A percentile compares a stretch with the other conserved stretches of the same genome.
Evolutionary conservation across 345 rosid genomes (phyloP).

Genomic region (thale cress (Arabidopsis thaliana)): TAIR10.1 NC_003076.8:4285501-4286000

Average conservation of each 20-base stretch:
- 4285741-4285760: slow-evolving; percentile 68
- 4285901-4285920: slow-evolving; percentile 76
- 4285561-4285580: slow-evolving; percentile 74
- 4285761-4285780: slow-evolving; percentile 90
- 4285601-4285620: slow-evolving; percentile 73
- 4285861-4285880: slow-evolving; percentile 74
- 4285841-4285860: slow-evolving; percentile 69
- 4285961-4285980: slow-evolving; percentile 67
- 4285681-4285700: slow-evolving; percentile 57
- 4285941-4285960: slow-evolving; percentile 83
- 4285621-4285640: slow-evolving; percentile 72
- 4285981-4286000: slow-evolving; percentile 90
- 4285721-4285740: slow-evolving; percentile 80
- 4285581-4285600: slow-evolving; percentile 77
- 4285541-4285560: slow-evolving; percentile 82
- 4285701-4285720: slow-evolving; percentile 66
- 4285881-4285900: slow-evolving; percentile 63
- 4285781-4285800: slow-evolving; percentile 47
- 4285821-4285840: slow-evolving; percentile 62
- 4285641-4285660: slow-evolving; percentile 92
- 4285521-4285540: slow-evolving; percentile 65
- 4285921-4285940: slow-evolving; percentile 70
- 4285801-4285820: slow-evolving; percentile 45
- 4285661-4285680: slow-evolving; percentile 68
- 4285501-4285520: not conserved